These are phyloP conservation scores for Saksenaea vasiformis DNA, from an alignment of 371 early-diverging fungal species.

Conservation along the genomic window DNA sequence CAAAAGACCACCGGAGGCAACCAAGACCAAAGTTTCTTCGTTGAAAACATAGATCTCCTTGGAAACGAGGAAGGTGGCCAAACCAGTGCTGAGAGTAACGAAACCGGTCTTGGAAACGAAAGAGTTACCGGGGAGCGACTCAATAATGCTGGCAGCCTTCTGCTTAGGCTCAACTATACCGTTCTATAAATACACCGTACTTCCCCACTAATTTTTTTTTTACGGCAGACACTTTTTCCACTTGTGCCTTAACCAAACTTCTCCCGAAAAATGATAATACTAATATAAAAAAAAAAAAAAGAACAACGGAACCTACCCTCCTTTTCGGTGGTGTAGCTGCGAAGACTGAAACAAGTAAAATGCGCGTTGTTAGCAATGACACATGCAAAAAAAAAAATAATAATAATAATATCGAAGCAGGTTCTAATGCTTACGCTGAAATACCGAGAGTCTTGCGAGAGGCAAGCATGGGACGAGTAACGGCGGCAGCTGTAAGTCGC, in stretches of 20 bases:
- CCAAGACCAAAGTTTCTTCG: constrained; percentile 87
- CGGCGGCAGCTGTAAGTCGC: constrained; percentile 33
- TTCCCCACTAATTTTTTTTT: not conserved
- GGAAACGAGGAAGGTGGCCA: constrained; percentile 88
- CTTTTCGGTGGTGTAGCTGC: constrained; percentile 42
- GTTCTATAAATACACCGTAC: not conserved
- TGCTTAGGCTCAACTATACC: constrained; percentile 56
- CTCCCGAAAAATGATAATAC: too few relatives aligned
- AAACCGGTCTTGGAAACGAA: constrained; percentile 88
- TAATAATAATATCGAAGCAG: too few relatives aligned
- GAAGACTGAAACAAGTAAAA: constrained; percentile 26
- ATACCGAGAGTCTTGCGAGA: constrained; percentile 48
- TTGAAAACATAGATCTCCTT: constrained; percentile 97
- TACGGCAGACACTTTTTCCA: not conserved
- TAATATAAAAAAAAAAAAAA: too few relatives aligned
- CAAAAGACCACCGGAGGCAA: constrained; percentile 75
- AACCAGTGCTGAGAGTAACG: constrained; percentile 81
- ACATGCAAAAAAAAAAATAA: not conserved
- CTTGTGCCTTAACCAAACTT: not conserved
- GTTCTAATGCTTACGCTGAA: constrained; percentile 35
- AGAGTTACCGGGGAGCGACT: constrained; percentile 88
- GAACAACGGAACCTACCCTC: constrained; percentile 24
- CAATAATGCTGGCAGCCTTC: constrained; percentile 90
- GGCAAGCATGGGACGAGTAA: constrained; percentile 44
- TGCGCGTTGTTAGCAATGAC: not conserved